phyloP scores from a whole-genome alignment of 2,329 filamentous ascomycete species.

The Botryotinia convoluta region DNA sequence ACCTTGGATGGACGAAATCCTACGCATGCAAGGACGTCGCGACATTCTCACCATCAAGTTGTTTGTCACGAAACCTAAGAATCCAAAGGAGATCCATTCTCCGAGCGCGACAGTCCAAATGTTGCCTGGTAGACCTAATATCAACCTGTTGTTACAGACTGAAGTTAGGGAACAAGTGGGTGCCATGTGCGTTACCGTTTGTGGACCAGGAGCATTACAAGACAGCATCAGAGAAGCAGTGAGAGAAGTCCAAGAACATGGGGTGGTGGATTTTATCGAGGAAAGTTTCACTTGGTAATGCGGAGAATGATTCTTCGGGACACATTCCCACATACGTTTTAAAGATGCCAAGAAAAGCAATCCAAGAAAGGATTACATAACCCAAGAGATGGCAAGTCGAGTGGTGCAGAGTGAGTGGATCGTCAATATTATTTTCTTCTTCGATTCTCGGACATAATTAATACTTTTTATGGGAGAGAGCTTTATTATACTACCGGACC shows the following conservation, averaged over 20 bases:
- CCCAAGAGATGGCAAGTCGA: background rate
- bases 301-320: background rate
- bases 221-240: slow-evolving; percentile 73
- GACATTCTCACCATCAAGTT: slow-evolving; percentile 83
- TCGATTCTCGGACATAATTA: background rate
- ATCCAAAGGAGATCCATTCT: slow-evolving; percentile 71
- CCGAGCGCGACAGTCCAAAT: slow-evolving; percentile 81
- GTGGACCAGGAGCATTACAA: slow-evolving; percentile 70
- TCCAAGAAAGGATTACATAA: background rate
- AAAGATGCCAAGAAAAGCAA: background rate
- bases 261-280: slow-evolving; percentile 71
- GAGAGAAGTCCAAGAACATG: slow-evolving; percentile 58
- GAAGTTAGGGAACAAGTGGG: slow-evolving; percentile 81
- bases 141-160: slow-evolving; percentile 73
- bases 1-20: slow-evolving; percentile 74
- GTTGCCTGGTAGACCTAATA: slow-evolving; percentile 84
- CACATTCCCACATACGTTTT: background rate
- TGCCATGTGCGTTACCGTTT: slow-evolving; percentile 83
- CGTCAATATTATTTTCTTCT: background rate
- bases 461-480: background rate
- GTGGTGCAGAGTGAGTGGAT: background rate
- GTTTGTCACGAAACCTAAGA: slow-evolving; percentile 85
- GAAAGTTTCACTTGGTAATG: slow-evolving; percentile 63
- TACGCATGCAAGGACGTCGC: slow-evolving; percentile 75
- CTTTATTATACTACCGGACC: slow-evolving; percentile 1